Base-by-base conservation (phyloP, 23 red algal species). In the Chondrus crispus region DNA sequence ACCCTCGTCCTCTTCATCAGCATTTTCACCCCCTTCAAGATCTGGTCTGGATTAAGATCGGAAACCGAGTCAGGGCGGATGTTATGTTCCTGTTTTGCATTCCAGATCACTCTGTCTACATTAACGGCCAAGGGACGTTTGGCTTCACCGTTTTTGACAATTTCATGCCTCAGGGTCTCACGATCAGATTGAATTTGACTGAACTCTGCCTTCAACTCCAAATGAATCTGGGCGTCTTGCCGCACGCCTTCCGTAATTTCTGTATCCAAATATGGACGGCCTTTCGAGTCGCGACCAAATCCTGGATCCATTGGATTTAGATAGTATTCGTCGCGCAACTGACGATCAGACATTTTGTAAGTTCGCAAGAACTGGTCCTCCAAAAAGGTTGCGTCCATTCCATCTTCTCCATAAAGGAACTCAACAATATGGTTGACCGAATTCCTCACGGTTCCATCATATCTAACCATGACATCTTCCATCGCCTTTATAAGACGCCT, bases 381-480 rank as follows among this genome's bases (percentile, higher is more conserved):
- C 19, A 99, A 72, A 50, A 95, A 93, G 2, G 97, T 86, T 6
- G 94, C 97, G 40, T 99, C 97, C 81, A 95, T 88, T 2, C 88
- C 89, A 79, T 99, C 97, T 77, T 99, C 97, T 28, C 97, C 97
- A 51, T 99, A 99, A 48, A 99, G 76, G 78, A 99, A 99, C 91
- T 99, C 91, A 71, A 99, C 57, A 10, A 96, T 85, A 54, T 95
- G 82, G 24, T 93, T 93, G 22, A 91, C 75, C 37, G 94, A 96
- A 84, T 99, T 96, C 37, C 97, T 82, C 3, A 96, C 97, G 10
- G 97, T 99, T 49, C 95, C 94, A 50, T 99, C 97, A 84, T 99
- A 99, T 69, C 93, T 53, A 29, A 99, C 94, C 80, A 89, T 93
- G 48, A 99, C 81, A 72, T 99, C 97, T 41, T 99, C 97, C 97